phyloP scores from a whole-genome alignment of 257 asterid genomes.

The Pogostemon cablin region DNA sequence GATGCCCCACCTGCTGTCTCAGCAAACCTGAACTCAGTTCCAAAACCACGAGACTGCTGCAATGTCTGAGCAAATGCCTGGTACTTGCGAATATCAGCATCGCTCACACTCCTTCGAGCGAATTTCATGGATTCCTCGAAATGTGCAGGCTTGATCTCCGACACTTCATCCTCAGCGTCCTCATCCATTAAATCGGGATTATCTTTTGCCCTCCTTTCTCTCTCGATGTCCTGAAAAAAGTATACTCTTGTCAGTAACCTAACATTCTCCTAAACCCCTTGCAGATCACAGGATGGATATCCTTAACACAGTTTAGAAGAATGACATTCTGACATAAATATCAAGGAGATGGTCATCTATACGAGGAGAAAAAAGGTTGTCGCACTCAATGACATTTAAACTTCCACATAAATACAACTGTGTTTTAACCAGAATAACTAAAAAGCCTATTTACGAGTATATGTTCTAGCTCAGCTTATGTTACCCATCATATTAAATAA shows the following conservation, averaged over 20 bases:
- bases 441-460: not conserved
- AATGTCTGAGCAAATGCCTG: constrained; percentile 69
- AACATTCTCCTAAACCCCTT: not conserved
- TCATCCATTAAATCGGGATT: constrained; percentile 69
- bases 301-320: not conserved
- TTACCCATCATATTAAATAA: not conserved
- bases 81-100: constrained; percentile 63
- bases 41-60: constrained; percentile 70
- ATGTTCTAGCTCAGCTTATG: not conserved
- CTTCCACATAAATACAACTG: not conserved
- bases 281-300: not conserved
- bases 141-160: constrained; percentile 61
- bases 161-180: constrained; percentile 53
- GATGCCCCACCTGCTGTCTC: constrained; percentile 40
- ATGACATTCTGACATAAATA: not conserved
- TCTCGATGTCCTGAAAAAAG: constrained; percentile 55
- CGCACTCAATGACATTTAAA: not conserved
- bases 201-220: constrained; percentile 48
- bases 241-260: constrained; percentile 13
- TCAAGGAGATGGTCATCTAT: not conserved
- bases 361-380: not conserved
- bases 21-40: constrained; percentile 53
- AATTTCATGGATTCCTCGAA: constrained; percentile 74
- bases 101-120: constrained; percentile 68
- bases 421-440: not conserved